Percentiles rank a stretch among this genome's conserved stretches.
Conservation (phyloP, 2,329 filamentous ascomycete genomes). For the Beauveria sp. region DNA sequence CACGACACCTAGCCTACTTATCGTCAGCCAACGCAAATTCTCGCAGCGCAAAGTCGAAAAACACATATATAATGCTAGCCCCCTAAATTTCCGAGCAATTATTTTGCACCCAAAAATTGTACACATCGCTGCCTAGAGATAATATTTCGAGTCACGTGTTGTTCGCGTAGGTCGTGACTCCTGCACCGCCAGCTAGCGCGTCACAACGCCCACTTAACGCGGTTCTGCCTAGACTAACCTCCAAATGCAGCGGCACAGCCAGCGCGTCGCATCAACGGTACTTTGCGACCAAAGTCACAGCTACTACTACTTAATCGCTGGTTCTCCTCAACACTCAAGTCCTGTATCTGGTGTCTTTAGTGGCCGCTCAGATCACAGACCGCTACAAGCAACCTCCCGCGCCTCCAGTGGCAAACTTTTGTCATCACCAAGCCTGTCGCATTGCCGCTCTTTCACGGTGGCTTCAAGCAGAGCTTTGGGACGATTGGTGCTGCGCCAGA, state of each 20-base stretch:
- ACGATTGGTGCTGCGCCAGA: constrained; percentile 7
- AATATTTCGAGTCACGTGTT: background rate
- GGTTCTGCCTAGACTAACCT: constrained; percentile 12
- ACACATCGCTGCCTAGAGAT: too few species aligned
- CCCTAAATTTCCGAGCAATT: too few species aligned
- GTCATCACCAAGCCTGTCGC: background rate
- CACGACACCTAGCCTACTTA: too few species aligned
- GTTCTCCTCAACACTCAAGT: background rate
- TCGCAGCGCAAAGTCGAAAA: too few species aligned
- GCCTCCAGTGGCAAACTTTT: background rate
- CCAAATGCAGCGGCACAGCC: background rate
- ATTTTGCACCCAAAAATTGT: too few species aligned
- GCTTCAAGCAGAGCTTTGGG: constrained; percentile 3
- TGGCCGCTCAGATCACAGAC: too few species aligned
- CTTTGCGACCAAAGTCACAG: background rate
- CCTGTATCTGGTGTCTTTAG: too few species aligned
- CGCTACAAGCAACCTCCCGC: background rate
- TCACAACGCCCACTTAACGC: constrained; percentile 13
- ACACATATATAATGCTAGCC: too few species aligned
- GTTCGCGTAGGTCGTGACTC: background rate
- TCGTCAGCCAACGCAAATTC: too few species aligned
- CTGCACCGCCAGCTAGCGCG: background rate
- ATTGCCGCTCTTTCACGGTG: constrained; percentile 1
- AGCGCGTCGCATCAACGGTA: constrained; percentile 4
- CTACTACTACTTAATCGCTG: background rate